These are phyloP conservation scores for Termitomyces sp. DNA, from an alignment of 768 basidiomycete genomes.

Conservation along the genomic window DNA sequence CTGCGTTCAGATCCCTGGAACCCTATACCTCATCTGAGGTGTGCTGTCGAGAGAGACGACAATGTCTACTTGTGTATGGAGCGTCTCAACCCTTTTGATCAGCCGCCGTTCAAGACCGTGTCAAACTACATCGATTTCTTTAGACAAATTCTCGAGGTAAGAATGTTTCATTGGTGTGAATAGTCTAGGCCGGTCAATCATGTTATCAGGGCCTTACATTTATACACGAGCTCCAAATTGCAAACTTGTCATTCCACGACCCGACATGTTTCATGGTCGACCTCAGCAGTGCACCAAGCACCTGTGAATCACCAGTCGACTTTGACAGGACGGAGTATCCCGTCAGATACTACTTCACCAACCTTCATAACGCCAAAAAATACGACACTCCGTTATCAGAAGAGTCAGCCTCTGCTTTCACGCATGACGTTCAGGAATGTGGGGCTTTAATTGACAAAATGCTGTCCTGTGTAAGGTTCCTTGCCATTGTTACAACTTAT, in stretches of 20 bases:
- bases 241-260: constrained; percentile 31
- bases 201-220: constrained; percentile 40
- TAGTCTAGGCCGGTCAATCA: not conserved
- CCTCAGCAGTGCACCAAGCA: constrained; percentile 28
- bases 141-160: constrained; percentile 46
- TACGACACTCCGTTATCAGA: constrained; percentile 13
- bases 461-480: constrained; percentile 27
- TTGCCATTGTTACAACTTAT: not conserved
- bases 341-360: constrained; percentile 26
- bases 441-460: constrained; percentile 35
- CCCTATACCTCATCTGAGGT: constrained; percentile 43
- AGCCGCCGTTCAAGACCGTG: constrained; percentile 43
- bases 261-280: constrained; percentile 40
- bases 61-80: constrained; percentile 42
- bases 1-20: constrained; percentile 53
- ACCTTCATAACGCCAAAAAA: constrained; percentile 24
- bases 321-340: constrained; percentile 20
- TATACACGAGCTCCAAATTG: constrained; percentile 43
- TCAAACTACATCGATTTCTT: constrained; percentile 50
- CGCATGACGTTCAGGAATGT: constrained; percentile 37
- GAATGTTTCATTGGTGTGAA: not conserved
- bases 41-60: constrained; percentile 39
- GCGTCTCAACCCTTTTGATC: constrained; percentile 38
- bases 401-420: constrained; percentile 19
- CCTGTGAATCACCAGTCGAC: constrained; percentile 11